Conservation (phyloP, 352 stramenopile genomes). For the Globisporangium rhizosaccharum region DNA sequence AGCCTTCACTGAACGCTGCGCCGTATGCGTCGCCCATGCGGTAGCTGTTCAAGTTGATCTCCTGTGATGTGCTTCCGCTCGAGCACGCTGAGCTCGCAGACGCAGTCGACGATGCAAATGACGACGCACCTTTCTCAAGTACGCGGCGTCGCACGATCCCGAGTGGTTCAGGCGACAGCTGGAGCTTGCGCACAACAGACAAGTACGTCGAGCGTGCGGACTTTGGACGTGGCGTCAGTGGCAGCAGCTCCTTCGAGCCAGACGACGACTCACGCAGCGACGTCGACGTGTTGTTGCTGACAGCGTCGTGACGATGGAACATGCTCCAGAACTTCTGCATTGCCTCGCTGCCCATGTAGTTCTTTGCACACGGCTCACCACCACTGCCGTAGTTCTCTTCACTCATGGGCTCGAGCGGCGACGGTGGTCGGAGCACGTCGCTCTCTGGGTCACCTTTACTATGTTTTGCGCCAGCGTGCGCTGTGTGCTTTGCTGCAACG, state of each 20-base stretch:
- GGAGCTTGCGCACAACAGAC: constrained; percentile 46
- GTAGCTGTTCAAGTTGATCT: constrained; percentile 71
- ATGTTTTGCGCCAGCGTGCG: background rate
- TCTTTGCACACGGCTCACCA: constrained; percentile 24
- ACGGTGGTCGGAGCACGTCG: constrained; percentile 40
- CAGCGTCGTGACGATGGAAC: constrained; percentile 62
- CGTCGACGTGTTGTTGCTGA: constrained; percentile 42
- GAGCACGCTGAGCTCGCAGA: constrained; percentile 27
- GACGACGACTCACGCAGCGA: background rate
- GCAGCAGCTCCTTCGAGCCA: constrained; percentile 7
- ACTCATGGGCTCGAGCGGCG: constrained; percentile 41
- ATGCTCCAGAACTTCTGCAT: constrained; percentile 63
- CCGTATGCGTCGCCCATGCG: constrained; percentile 62
- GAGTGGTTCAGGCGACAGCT: constrained; percentile 53
- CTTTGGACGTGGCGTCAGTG: constrained; percentile 23
- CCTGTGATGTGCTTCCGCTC: constrained; percentile 37
- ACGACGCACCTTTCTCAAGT: constrained; percentile 36
- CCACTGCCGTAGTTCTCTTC: constrained; percentile 19
- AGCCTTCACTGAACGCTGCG: constrained; percentile 49
- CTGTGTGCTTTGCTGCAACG: constrained; percentile 16
- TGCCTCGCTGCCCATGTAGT: constrained; percentile 58
- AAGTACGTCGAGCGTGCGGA: constrained; percentile 64
- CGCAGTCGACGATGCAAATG: constrained; percentile 22
- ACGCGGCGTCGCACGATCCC: constrained; percentile 53
- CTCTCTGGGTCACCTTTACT: background rate